Base-by-base conservation (phyloP, 2,329 filamentous ascomycete species). In the Talaromyces islandicus region DNA sequence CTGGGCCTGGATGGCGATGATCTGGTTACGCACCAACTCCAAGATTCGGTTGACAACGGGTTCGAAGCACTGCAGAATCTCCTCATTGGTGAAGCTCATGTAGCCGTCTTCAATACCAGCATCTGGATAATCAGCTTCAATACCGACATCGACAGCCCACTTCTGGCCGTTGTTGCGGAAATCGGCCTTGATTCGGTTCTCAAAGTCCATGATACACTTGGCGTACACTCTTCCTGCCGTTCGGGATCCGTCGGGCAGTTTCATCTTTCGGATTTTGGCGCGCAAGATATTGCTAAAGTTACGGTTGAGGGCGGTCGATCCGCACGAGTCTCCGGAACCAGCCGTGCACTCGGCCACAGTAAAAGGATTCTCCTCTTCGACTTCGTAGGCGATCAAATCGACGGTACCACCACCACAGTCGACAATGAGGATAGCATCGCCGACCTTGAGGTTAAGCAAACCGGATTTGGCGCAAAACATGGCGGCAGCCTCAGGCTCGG, bases 191-290 rank as follows among this genome's bases (percentile, higher is more conserved):
- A 99, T 97, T 75, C 94, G 84, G 84, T 97, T 97, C 81, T 99
- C 94, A 70, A 99, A 99, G 78, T 99, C 94, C 93, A 97, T 97
- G 77, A 99, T 97, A 76, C 93, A 97, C 80, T 97, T 97, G 67
- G 93, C 93, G 76, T 97, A 97, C 58, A 99, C 94, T 76, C 93
- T 92, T 50, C 93, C 93, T n/a, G 94, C 93, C 2, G 92, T 97
- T 79, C 93, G 95, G 67, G 93, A 97, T 53, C 92, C 93, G 71
- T 97, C 93, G 1, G 94, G 92, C 52, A 99, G 83, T 79, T 97
- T 97, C 94, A 97, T 97, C 82, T 97, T 97, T 67, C 93, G 85
- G 69, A 99, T 97, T 83, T 97, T 97, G 63, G 93, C 95, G 58
- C 94, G 89, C 56, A 97, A 81, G 67, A 99, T 97, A 78, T 97